A percentile compares a stretch with the other conserved stretches of the same genome.
phyloP scores from a whole-genome alignment of 164 flowering plant species.

The Chimonanthus salicifolius region DNA sequence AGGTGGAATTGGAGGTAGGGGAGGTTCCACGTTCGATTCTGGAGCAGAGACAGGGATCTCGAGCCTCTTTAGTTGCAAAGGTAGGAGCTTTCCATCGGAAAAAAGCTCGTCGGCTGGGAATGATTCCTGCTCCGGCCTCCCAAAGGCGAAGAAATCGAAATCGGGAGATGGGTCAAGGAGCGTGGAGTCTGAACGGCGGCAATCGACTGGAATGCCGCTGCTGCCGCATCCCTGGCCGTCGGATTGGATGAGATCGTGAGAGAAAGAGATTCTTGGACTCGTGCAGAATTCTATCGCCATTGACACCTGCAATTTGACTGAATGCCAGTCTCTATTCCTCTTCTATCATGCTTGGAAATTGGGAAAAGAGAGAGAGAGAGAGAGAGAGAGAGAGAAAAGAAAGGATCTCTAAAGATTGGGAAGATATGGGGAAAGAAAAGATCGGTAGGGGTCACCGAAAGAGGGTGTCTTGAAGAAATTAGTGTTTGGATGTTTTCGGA shows the following conservation, averaged over 20 bases:
- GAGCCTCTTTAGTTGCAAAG: conserved; percentile 32
- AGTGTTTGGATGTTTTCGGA: neutral
- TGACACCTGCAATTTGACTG: neutral
- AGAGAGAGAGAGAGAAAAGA: conserved; percentile 1
- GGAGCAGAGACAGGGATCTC: neutral
- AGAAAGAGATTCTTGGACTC: conserved; percentile 78
- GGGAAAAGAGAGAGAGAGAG: neutral
- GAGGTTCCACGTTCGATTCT: neutral
- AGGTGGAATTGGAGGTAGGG: neutral
- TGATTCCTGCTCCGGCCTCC: conserved; percentile 27
- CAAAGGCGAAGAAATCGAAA: conserved; percentile 50
- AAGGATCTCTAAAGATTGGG: neutral
- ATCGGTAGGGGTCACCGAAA: neutral
- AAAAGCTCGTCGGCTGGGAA: conserved; percentile 73
- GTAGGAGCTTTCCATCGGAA: conserved; percentile 64
- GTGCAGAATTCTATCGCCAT: conserved; percentile 66
- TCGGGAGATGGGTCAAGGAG: conserved; percentile 36
- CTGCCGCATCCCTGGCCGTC: conserved; percentile 7
- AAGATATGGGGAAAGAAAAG: neutral
- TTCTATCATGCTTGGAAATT: neutral
- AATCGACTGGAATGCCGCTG: conserved; percentile 9
- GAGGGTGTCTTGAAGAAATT: neutral
- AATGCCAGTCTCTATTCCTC: neutral
- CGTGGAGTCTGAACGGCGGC: conserved; percentile 24
- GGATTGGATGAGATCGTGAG: conserved; percentile 49